Percentiles rank a stretch among this genome's conserved stretches.
These are phyloP conservation scores for Diaporthe sp. DNA, from an alignment of 2,329 filamentous ascomycete genomes.

Conservation along the genomic window DNA sequence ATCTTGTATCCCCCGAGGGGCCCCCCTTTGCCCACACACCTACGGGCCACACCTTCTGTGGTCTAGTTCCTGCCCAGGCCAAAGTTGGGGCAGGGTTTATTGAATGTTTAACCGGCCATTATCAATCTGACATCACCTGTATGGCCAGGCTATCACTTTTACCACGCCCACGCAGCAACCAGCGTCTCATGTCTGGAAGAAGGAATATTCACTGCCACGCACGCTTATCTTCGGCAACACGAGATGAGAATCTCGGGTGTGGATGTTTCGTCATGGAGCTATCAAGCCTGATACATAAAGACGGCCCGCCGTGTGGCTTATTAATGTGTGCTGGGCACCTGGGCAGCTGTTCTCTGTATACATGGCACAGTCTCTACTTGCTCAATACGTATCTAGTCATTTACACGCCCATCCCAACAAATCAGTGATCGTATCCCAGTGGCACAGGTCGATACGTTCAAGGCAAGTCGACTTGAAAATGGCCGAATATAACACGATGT, in stretches of 20 bases:
- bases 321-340: not conserved
- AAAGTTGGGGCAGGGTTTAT: not conserved
- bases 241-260: not conserved
- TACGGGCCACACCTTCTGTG: not conserved
- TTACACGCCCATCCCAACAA: not conserved
- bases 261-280: slow-evolving; percentile 14
- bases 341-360: not conserved
- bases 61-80: not conserved
- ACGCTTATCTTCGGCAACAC: slow-evolving; percentile 26
- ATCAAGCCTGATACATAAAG: not conserved
- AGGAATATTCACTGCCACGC: not conserved
- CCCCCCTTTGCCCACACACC: not conserved
- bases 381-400: slow-evolving; percentile 6
- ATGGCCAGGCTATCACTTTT: not conserved
- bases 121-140: not conserved
- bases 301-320: slow-evolving; percentile 13
- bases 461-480: slow-evolving; percentile 13
- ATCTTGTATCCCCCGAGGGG: slow-evolving; percentile 2
- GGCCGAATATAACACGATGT: not conserved
- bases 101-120: slow-evolving; percentile 25
- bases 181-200: slow-evolving; percentile 16
- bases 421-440: not conserved
- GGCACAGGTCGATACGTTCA: not conserved
- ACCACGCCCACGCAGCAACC: not conserved
- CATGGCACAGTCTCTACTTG: not conserved